Evolutionary conservation across 2,329 filamentous ascomycete species (phyloP).

Genomic region (Aspergillus fijiensis): DNA sequence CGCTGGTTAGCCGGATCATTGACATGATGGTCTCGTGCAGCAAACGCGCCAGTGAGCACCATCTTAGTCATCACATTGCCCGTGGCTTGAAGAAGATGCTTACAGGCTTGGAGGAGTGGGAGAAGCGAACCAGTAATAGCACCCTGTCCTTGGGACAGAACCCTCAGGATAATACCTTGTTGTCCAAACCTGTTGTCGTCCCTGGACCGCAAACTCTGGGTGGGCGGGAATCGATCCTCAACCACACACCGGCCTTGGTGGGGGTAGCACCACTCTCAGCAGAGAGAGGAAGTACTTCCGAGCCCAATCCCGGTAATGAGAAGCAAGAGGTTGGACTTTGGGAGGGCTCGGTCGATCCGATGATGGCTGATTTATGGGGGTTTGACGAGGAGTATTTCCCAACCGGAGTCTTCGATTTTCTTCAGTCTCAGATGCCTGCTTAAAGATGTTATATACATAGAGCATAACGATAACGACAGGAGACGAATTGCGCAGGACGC

Average conservation of each 20-base stretch:
- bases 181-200: slow-evolving; percentile 39
- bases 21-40: slow-evolving; percentile 42
- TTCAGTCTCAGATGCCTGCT: slow-evolving; percentile 44
- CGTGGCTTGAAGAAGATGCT: slow-evolving; percentile 42
- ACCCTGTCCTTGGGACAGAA: slow-evolving; percentile 24
- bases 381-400: slow-evolving; percentile 45
- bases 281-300: slow-evolving; percentile 36
- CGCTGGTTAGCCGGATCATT: slow-evolving; percentile 34
- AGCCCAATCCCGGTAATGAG: slow-evolving; percentile 12
- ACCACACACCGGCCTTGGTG: slow-evolving; percentile 36
- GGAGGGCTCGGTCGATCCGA: slow-evolving; percentile 39
- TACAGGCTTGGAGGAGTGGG: slow-evolving; percentile 41
- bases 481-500: neutral
- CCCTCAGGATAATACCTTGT: slow-evolving; percentile 28
- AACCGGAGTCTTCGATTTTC: slow-evolving; percentile 43
- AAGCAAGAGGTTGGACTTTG: slow-evolving; percentile 35
- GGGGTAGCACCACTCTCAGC: slow-evolving; percentile 41
- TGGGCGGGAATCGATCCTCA: slow-evolving; percentile 38
- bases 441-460: slow-evolving; percentile 20
- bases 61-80: slow-evolving; percentile 42
- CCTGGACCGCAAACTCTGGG: slow-evolving; percentile 39
- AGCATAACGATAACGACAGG: neutral
- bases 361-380: slow-evolving; percentile 44
- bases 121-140: slow-evolving; percentile 30
- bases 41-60: slow-evolving; percentile 41